Evolutionary conservation across 2,329 filamentous ascomycete species (phyloP).

Genomic region (Fusarium sp.): DNA sequence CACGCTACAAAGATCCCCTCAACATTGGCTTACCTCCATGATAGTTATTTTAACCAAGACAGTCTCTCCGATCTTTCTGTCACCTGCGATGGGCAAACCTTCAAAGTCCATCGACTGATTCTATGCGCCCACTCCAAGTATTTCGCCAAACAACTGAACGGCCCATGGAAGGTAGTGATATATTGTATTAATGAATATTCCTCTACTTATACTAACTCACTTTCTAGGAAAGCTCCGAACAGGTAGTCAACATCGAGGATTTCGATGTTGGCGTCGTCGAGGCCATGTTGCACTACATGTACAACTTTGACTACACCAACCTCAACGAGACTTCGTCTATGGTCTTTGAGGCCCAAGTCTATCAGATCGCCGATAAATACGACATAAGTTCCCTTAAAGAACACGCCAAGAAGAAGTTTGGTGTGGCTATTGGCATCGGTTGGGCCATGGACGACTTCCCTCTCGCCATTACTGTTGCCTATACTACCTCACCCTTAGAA

Average conservation of each 20-base stretch:
- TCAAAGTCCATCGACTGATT: neutral
- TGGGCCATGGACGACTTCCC: slow-evolving; percentile 11
- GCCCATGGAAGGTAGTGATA: neutral
- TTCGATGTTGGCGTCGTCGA: neutral
- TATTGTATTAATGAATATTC: neutral
- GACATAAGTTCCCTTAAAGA: neutral
- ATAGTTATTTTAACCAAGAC: neutral
- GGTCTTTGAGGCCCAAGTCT: slow-evolving; percentile 12
- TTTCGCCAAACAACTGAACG: neutral
- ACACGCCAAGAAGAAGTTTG: neutral
- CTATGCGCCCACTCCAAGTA: neutral
- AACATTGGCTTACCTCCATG: neutral
- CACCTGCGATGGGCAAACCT: neutral
- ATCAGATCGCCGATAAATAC: slow-evolving; percentile 18
- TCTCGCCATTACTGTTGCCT: neutral
- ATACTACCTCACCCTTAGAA: neutral
- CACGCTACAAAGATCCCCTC: neutral
- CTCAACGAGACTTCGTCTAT: neutral
- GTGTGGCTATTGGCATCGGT: neutral
- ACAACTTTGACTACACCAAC: slow-evolving; percentile 2
- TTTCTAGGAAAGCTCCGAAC: slow-evolving; percentile 5
- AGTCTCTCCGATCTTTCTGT: slow-evolving; percentile 1
- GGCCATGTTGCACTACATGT: slow-evolving; percentile 17
- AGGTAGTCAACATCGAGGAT: neutral
- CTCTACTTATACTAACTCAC: neutral